Percentiles rank a stretch among this genome's conserved stretches.
Conservation (phyloP, 805 yeast species). For the Zygosaccharomyces bisporus region DNA sequence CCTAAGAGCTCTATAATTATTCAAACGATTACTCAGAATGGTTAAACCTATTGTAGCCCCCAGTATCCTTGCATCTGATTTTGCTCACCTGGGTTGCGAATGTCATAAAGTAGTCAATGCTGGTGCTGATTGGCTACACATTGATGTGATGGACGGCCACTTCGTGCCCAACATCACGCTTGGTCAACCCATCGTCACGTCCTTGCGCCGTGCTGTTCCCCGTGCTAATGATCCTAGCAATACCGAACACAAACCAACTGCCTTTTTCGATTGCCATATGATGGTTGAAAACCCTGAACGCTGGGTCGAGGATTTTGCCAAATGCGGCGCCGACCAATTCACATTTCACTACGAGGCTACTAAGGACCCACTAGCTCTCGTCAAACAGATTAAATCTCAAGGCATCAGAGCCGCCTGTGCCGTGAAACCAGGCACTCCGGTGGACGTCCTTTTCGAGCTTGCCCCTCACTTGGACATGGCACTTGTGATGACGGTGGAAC, state of each 20-base stretch:
- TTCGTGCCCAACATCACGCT: constrained; percentile 95
- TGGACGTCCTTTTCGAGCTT: constrained; percentile 71
- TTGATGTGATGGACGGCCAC: constrained; percentile 98
- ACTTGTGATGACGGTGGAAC: constrained; percentile 97
- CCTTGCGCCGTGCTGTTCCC: constrained; percentile 75
- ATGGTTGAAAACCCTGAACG: constrained; percentile 91
- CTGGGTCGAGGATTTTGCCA: constrained; percentile 91
- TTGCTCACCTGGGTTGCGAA: constrained; percentile 82
- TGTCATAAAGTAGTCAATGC: constrained; percentile 75
- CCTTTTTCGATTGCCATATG: constrained; percentile 94
- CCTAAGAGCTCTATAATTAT: not conserved
- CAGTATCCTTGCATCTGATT: constrained; percentile 88
- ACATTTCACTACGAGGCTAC: constrained; percentile 96
- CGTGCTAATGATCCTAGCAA: constrained; percentile 44
- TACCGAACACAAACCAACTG: constrained; percentile 38
- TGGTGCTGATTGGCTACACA: constrained; percentile 95
- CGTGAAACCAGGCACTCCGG: constrained; percentile 88
- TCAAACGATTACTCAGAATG: constrained; percentile 41
- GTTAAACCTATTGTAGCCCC: constrained; percentile 88
- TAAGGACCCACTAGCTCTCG: constrained; percentile 66
- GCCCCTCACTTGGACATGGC: constrained; percentile 86
- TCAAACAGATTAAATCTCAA: constrained; percentile 65
- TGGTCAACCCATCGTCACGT: constrained; percentile 85
- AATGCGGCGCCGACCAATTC: constrained; percentile 93
- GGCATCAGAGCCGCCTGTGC: constrained; percentile 97